A percentile compares a stretch with the other conserved stretches of the same genome.
phyloP scores from a whole-genome alignment of 2,329 filamentous ascomycete species.

The Sclerotinia minor region DNA sequence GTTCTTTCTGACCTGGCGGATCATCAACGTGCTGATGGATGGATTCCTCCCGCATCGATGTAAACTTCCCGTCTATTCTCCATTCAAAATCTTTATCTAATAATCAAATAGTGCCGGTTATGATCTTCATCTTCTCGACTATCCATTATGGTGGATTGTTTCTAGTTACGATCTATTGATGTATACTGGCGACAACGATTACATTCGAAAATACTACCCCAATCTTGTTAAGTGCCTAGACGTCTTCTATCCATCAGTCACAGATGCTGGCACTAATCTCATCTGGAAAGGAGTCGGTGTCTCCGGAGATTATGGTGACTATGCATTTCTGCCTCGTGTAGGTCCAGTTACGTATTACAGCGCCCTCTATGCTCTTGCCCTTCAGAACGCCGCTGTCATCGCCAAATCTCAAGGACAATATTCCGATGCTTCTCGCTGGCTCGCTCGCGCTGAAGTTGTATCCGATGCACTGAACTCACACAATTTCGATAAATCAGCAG shows the following conservation, averaged over 20 bases:
- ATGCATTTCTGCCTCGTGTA: conserved; percentile 50
- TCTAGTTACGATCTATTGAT: conserved; percentile 51
- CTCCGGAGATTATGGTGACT: conserved; percentile 50
- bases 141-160: conserved; percentile 55
- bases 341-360: conserved; percentile 56
- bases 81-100: background rate
- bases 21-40: conserved; percentile 53
- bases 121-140: conserved; percentile 52
- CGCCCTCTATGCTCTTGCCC: conserved; percentile 51
- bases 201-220: conserved; percentile 46
- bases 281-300: conserved; percentile 46
- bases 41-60: conserved; percentile 57
- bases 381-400: conserved; percentile 48
- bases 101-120: conserved; percentile 45
- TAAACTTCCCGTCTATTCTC: conserved; percentile 34
- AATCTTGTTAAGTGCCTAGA: conserved; percentile 48
- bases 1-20: conserved; percentile 52
- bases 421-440: conserved; percentile 46
- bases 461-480: conserved; percentile 43
- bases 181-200: conserved; percentile 51
- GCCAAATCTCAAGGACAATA: conserved; percentile 42
- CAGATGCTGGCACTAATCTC: conserved; percentile 44
- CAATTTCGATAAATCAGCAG: conserved; percentile 45
- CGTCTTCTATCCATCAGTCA: conserved; percentile 48
- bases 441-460: conserved; percentile 42